Evolutionary conservation across 345 rosid genomes (phyloP).

Genomic region (Lagerstroemia speciosa): DNA sequence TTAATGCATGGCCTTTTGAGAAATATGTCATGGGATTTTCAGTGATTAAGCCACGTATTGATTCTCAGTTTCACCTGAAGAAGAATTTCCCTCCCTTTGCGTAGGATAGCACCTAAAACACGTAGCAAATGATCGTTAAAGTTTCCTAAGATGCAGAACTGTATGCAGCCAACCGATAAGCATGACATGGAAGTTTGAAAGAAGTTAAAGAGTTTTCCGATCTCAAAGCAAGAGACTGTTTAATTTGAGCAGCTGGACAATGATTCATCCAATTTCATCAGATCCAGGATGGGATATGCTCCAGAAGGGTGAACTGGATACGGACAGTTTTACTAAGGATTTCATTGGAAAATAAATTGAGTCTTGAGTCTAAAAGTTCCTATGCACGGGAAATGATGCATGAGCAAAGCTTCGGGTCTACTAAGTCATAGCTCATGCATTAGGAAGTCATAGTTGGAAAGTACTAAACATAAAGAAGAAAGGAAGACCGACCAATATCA

Average conservation of each 20-base stretch:
- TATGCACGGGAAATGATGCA: not conserved
- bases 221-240: not conserved
- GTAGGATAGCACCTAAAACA: slow-evolving; percentile 38
- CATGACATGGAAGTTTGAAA: not conserved
- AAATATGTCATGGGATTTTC: not conserved
- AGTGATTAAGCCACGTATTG: not conserved
- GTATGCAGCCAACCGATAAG: not conserved
- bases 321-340: too few species aligned
- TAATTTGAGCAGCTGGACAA: not conserved
- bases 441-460: not conserved
- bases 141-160: too few species aligned
- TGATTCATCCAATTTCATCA: too few species aligned
- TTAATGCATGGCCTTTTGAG: too few species aligned
- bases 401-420: not conserved
- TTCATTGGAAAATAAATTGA: too few species aligned
- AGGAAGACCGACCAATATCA: slow-evolving; percentile 44
- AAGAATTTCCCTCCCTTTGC: slow-evolving; percentile 70
- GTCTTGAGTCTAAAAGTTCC: not conserved
- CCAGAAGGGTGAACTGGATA: too few species aligned
- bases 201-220: not conserved
- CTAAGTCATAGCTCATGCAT: not conserved
- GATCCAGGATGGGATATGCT: too few species aligned
- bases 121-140: not conserved
- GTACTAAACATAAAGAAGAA: not conserved
- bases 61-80: slow-evolving; percentile 43